Percentiles rank a stretch among this genome's conserved stretches.
Evolutionary conservation across 2,329 filamentous ascomycete species (phyloP).

Genomic region (Acarospora socialis): DNA sequence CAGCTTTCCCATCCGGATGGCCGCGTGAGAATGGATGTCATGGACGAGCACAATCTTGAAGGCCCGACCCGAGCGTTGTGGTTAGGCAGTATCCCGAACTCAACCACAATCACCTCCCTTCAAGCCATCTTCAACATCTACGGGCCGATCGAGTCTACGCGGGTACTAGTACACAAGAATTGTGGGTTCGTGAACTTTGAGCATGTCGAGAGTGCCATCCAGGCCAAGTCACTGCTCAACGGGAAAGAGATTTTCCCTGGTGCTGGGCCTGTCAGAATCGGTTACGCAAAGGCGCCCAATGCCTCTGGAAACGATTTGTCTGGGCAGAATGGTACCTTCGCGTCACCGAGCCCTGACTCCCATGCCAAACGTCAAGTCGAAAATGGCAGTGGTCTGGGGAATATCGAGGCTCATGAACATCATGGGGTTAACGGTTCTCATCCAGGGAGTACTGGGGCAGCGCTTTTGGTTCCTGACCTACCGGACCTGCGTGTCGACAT

Average conservation of each 20-base stretch:
- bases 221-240: slow-evolving; percentile 76
- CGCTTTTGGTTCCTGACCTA: slow-evolving; percentile 57
- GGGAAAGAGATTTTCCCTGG: slow-evolving; percentile 98
- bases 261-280: slow-evolving; percentile 85
- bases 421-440: slow-evolving; percentile 26
- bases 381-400: slow-evolving; percentile 11
- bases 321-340: slow-evolving; percentile 72
- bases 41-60: slow-evolving; percentile 68
- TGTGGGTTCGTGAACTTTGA: slow-evolving; percentile 99
- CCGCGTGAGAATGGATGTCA: slow-evolving; percentile 48
- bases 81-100: slow-evolving; percentile 95
- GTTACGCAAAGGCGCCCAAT: slow-evolving; percentile 91
- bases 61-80: slow-evolving; percentile 86
- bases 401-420: slow-evolving; percentile 21
- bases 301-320: slow-evolving; percentile 67
- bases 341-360: slow-evolving; percentile 82
- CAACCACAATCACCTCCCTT: slow-evolving; percentile 87
- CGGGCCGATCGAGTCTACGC: slow-evolving; percentile 76
- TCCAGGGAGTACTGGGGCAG: slow-evolving; percentile 33
- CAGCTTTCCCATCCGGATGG: slow-evolving; percentile 53
- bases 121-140: slow-evolving; percentile 93
- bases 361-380: slow-evolving; percentile 34
- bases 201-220: slow-evolving; percentile 74
- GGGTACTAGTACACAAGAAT: slow-evolving; percentile 95
- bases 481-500: slow-evolving; percentile 72